Percentiles rank a stretch among this genome's conserved stretches.
These are phyloP conservation scores for Ascochyta viciae-villosae DNA, from an alignment of 2,329 filamentous ascomycete species.

Conservation along the genomic window DNA sequence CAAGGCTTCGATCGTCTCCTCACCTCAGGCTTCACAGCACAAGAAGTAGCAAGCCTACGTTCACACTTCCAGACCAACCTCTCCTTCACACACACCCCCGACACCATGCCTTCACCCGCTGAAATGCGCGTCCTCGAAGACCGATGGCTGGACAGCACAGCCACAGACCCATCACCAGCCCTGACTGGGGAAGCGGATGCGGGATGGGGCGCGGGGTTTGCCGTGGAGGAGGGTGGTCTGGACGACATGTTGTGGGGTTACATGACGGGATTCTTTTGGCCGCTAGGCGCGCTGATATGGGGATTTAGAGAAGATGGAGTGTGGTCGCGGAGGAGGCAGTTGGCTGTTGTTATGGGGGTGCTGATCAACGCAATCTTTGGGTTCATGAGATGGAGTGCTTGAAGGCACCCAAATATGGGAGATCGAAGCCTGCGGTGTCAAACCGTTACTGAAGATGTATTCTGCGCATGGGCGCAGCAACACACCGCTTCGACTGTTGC, in stretches of 20 bases:
- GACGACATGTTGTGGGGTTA: conserved; percentile 90
- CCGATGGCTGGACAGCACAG: conserved; percentile 79
- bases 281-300: conserved; percentile 85
- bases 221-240: conserved; percentile 67
- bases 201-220: conserved; percentile 60
- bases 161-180: conserved; percentile 53
- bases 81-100: conserved; percentile 80
- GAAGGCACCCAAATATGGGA: background rate
- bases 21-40: conserved; percentile 77
- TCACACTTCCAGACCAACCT: conserved; percentile 90
- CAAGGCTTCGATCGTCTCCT: conserved; percentile 90
- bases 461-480: background rate
- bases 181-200: conserved; percentile 46
- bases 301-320: conserved; percentile 85
- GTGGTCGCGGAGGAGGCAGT: conserved; percentile 81
- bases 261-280: conserved; percentile 94
- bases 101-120: conserved; percentile 83
- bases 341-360: conserved; percentile 86
- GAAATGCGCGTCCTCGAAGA: conserved; percentile 83
- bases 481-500: background rate
- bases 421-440: background rate
- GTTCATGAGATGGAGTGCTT: conserved; percentile 65
- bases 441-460: background rate
- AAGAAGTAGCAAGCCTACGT: conserved; percentile 84
- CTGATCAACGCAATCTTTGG: conserved; percentile 80